phyloP scores from a whole-genome alignment of 1,139 yeast genomes.

The Suhomyces atakaporum region DNA sequence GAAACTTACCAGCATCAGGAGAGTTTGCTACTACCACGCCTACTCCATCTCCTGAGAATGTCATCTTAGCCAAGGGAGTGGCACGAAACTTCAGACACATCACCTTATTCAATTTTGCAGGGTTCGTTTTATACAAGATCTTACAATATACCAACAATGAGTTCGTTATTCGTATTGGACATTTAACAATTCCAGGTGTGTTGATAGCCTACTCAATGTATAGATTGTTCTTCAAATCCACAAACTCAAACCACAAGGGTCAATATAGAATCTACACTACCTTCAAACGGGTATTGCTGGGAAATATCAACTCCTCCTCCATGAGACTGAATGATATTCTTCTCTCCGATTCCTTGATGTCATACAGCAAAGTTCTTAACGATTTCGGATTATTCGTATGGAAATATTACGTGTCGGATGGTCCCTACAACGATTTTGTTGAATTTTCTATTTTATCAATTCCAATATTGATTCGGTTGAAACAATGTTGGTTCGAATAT shows the following conservation, averaged over 20 bases:
- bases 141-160: constrained; percentile 15
- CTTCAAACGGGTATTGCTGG: constrained; percentile 52
- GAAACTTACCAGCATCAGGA: constrained; percentile 27
- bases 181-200: constrained; percentile 11
- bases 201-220: constrained; percentile 14
- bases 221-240: constrained; percentile 15
- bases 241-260: constrained; percentile 26
- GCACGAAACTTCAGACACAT: constrained; percentile 28
- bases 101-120: constrained; percentile 23
- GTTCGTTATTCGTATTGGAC: not conserved
- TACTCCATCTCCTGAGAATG: constrained; percentile 37
- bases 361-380: constrained; percentile 72
- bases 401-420: constrained; percentile 32
- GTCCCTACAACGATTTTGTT: constrained; percentile 32
- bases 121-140: constrained; percentile 26
- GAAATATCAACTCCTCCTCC: constrained; percentile 54
- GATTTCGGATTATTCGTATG: constrained; percentile 58
- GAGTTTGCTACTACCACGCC: constrained; percentile 35
- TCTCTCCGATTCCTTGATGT: constrained; percentile 77
- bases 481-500: constrained; percentile 79
- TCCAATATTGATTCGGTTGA: constrained; percentile 73
- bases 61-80: constrained; percentile 35
- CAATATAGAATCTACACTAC: constrained; percentile 50
- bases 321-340: constrained; percentile 78
- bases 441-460: constrained; percentile 54